A percentile compares a stretch with the other conserved stretches of the same genome.
phyloP scores from a whole-genome alignment of 129 eudicot genomes.

The Flaveria robusta region DNA sequence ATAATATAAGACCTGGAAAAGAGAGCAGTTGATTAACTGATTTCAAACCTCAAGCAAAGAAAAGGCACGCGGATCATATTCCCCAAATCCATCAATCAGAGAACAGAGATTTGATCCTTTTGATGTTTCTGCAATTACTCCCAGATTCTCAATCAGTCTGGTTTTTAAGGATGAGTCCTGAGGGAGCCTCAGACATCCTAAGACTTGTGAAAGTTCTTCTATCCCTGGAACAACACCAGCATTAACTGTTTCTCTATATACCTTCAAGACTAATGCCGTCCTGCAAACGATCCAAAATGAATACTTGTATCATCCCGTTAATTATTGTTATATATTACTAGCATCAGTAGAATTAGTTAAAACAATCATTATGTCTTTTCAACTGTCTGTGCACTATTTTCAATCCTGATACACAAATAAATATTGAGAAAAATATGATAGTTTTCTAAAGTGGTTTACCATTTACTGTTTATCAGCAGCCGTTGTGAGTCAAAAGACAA shows the following conservation, averaged over 20 bases:
- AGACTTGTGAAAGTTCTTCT: slow-evolving; percentile 77
- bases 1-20: neutral
- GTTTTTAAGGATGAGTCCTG: slow-evolving; percentile 62
- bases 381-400: neutral
- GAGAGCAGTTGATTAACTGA: neutral
- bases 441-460: slow-evolving; percentile 48
- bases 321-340: neutral
- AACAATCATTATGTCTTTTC: slow-evolving; percentile 1
- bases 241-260: slow-evolving; percentile 78
- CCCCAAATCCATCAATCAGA: slow-evolving; percentile 92
- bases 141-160: slow-evolving; percentile 78
- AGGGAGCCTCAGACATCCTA: slow-evolving; percentile 92
- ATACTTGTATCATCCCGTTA: neutral
- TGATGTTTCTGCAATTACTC: slow-evolving; percentile 51
- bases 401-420: slow-evolving; percentile 1
- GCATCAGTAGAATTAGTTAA: neutral
- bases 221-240: slow-evolving; percentile 72
- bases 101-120: slow-evolving; percentile 68
- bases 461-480: slow-evolving; percentile 70
- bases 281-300: slow-evolving; percentile 46
- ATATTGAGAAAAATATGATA: slow-evolving; percentile 2
- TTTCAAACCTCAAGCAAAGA: slow-evolving; percentile 78
- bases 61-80: slow-evolving; percentile 92
- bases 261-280: slow-evolving; percentile 78
- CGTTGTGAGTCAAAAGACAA: slow-evolving; percentile 67